Evolutionary conservation across 805 yeast species (phyloP).

Genomic region (Saturnispora dispora): DNA sequence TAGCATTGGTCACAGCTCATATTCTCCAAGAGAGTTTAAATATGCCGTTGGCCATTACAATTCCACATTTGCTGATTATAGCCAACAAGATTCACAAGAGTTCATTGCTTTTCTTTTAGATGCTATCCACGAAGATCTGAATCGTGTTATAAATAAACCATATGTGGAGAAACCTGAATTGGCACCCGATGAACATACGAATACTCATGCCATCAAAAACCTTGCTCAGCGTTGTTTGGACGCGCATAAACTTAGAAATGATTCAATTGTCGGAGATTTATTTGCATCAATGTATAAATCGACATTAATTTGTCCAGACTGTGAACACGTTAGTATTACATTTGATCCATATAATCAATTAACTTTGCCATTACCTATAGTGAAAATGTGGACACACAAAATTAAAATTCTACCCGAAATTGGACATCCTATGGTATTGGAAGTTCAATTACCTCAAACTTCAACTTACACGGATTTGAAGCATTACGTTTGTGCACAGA

Average conservation of each 20-base stretch:
- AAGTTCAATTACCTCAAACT: slow-evolving; percentile 63
- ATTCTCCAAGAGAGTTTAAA: slow-evolving; percentile 72
- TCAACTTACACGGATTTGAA: slow-evolving; percentile 58
- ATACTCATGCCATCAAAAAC: slow-evolving; percentile 42
- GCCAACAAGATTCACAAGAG: slow-evolving; percentile 93
- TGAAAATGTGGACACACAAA: slow-evolving; percentile 59
- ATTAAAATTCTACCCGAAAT: slow-evolving; percentile 54
- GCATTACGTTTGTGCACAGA: slow-evolving; percentile 45
- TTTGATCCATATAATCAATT: slow-evolving; percentile 91
- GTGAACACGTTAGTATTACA: slow-evolving; percentile 71
- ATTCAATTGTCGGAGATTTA: slow-evolving; percentile 74
- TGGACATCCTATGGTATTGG: slow-evolving; percentile 43
- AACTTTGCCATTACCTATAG: slow-evolving; percentile 80
- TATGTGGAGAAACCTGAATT: slow-evolving; percentile 82
- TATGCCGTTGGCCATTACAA: slow-evolving; percentile 70
- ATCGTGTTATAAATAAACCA: slow-evolving; percentile 75
- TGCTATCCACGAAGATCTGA: slow-evolving; percentile 86
- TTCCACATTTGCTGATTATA: slow-evolving; percentile 67
- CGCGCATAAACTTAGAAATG: slow-evolving; percentile 69
- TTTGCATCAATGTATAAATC: slow-evolving; percentile 90
- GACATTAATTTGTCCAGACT: slow-evolving; percentile 79
- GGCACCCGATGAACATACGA: slow-evolving; percentile 48
- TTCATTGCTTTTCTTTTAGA: slow-evolving; percentile 80
- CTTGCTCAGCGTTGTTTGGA: slow-evolving; percentile 76
- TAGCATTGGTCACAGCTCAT: slow-evolving; percentile 17